A percentile compares a stretch with the other conserved stretches of the same genome.
Evolutionary conservation across 2,329 filamentous ascomycete genomes (phyloP).

Genomic region (Aspergillus oerlinghausenensis): DNA sequence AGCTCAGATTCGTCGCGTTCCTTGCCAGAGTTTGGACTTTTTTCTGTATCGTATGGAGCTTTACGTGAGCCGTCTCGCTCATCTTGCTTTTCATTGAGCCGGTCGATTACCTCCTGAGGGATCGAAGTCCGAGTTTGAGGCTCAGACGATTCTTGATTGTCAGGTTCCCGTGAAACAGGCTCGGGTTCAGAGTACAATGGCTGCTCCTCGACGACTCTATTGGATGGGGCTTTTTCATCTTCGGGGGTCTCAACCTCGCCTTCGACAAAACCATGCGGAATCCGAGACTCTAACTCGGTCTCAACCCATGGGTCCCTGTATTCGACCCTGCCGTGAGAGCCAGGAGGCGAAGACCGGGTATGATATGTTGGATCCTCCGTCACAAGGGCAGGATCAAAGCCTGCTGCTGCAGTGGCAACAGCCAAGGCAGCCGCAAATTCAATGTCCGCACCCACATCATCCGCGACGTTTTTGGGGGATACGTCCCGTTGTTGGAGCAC

Average conservation of each 20-base stretch:
- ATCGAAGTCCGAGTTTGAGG: slow-evolving; percentile 11
- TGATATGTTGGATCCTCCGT: slow-evolving; percentile 62
- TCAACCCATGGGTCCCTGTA: slow-evolving; percentile 51
- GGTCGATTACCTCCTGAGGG: slow-evolving; percentile 22
- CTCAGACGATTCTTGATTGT: slow-evolving; percentile 1
- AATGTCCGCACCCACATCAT: slow-evolving; percentile 53
- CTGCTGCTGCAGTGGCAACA: slow-evolving; percentile 63
- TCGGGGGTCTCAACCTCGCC: slow-evolving; percentile 46
- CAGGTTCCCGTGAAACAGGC: slow-evolving; percentile 2
- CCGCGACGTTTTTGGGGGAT: slow-evolving; percentile 4
- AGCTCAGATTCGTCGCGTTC: neutral
- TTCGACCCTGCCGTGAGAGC: slow-evolving; percentile 51
- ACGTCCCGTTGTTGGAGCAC: slow-evolving; percentile 5
- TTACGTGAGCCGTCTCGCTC: neutral
- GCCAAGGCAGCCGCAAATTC: slow-evolving; percentile 67
- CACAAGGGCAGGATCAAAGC: slow-evolving; percentile 67
- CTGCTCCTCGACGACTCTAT: slow-evolving; percentile 10
- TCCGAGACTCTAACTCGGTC: slow-evolving; percentile 43
- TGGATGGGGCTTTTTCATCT: slow-evolving; percentile 26
- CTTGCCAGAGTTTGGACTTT: neutral
- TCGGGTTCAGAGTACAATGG: slow-evolving; percentile 20
- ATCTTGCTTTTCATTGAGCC: slow-evolving; percentile 16
- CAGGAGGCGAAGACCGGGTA: slow-evolving; percentile 60
- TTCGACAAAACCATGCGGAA: slow-evolving; percentile 42
- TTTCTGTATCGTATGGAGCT: neutral